Conservation (phyloP, 2,329 filamentous ascomycete species). For the Pseudogymnoascus sp. region DNA sequence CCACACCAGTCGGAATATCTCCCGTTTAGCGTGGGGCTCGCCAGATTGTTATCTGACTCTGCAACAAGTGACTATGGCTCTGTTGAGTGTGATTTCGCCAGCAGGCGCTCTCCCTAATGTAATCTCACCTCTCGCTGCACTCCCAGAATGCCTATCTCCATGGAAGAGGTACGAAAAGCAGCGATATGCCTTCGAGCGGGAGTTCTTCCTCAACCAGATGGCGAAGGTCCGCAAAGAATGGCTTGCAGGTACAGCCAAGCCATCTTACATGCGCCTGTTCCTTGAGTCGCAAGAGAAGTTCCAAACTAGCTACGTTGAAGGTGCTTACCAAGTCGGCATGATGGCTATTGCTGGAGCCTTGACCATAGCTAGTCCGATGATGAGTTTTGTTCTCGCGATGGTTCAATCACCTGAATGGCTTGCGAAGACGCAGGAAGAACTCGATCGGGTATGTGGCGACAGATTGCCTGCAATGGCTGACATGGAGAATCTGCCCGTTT, state of each 20-base stretch:
- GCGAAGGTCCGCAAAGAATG: slow-evolving; percentile 33
- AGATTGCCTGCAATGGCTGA: slow-evolving; percentile 23
- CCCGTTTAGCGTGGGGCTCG: slow-evolving; percentile 42
- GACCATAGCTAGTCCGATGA: slow-evolving; percentile 16
- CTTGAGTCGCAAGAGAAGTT: slow-evolving; percentile 31
- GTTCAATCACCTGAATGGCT: slow-evolving; percentile 15
- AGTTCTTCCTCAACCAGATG: slow-evolving; percentile 35
- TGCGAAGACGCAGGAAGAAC: slow-evolving; percentile 15
- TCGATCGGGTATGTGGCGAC: slow-evolving; percentile 15
- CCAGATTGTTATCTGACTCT: slow-evolving; percentile 36
- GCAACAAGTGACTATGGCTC: slow-evolving; percentile 37
- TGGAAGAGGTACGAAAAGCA: slow-evolving; percentile 41
- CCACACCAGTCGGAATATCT: slow-evolving; percentile 42
- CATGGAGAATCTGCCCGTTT: slow-evolving; percentile 28
- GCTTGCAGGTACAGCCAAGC: slow-evolving; percentile 30
- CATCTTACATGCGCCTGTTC: slow-evolving; percentile 40
- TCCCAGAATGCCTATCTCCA: slow-evolving; percentile 37
- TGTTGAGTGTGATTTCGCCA: not conserved
- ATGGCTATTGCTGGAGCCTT: slow-evolving; percentile 41
- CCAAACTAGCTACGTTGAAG: slow-evolving; percentile 32
- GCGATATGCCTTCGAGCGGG: slow-evolving; percentile 36
- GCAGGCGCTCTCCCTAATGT: slow-evolving; percentile 37
- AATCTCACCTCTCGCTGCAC: slow-evolving; percentile 40
- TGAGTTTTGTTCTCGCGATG: slow-evolving; percentile 17
- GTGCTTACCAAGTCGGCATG: slow-evolving; percentile 41